phyloP scores from a whole-genome alignment of 257 asterid species.

The Cordia subcordata region DNA sequence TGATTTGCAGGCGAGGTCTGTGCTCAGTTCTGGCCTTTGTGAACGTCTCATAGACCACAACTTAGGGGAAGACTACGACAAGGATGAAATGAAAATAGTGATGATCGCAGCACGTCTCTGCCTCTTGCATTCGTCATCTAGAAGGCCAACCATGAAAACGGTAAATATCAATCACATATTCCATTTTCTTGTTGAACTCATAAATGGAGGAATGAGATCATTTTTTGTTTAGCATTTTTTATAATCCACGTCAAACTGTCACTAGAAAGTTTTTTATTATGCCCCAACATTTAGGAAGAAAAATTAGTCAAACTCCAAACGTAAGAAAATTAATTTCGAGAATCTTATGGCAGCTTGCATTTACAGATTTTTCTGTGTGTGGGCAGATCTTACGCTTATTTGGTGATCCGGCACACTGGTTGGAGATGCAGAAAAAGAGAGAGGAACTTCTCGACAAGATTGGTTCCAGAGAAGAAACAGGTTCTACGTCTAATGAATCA shows the following conservation, averaged over 20 bases:
- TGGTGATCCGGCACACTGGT: conserved; percentile 47
- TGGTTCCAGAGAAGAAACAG: conserved; percentile 28
- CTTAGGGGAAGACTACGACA: conserved; percentile 43
- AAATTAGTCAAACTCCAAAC: too few species aligned
- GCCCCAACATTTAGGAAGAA: too few species aligned
- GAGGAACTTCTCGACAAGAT: conserved; percentile 31
- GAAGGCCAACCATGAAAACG: conserved; percentile 74
- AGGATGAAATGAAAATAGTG: conserved; percentile 61
- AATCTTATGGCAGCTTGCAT: neutral
- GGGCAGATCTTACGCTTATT: conserved; percentile 50
- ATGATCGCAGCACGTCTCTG: conserved; percentile 60
- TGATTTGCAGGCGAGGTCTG: conserved; percentile 57
- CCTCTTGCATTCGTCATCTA: conserved; percentile 76
- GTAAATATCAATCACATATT: conserved; percentile 17
- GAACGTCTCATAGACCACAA: conserved; percentile 66
- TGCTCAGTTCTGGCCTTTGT: conserved; percentile 52
- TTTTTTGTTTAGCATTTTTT: neutral
- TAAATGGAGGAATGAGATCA: too few species aligned
- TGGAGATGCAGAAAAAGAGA: conserved; percentile 41
- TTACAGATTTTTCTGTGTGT: conserved; percentile 12
- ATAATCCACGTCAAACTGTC: neutral
- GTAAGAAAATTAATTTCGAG: too few species aligned
- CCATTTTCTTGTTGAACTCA: neutral
- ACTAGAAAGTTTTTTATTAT: too few species aligned
- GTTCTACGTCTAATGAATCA: neutral